phyloP scores from a whole-genome alignment of 306 rosid genomes.

The Herpetospermum pedunculosum region DNA sequence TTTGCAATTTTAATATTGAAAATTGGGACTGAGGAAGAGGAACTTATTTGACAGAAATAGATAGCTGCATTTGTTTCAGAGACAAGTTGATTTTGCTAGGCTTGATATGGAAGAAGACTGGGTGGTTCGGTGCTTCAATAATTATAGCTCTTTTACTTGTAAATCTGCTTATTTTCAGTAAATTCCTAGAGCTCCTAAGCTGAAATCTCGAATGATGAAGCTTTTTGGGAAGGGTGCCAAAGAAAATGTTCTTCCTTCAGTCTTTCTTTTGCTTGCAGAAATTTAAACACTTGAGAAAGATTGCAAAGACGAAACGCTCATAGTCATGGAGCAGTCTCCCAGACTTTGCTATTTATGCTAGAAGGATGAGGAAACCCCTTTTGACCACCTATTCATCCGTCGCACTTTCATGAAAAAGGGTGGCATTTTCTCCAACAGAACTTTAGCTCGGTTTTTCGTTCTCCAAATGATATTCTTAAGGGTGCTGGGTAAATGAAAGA shows the following conservation, averaged over 20 bases:
- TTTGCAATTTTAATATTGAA: background rate
- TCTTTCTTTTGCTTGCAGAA: background rate
- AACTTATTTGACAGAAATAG: background rate
- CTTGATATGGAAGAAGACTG: background rate
- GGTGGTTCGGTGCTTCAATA: background rate
- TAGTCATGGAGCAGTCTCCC: background rate
- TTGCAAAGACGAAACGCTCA: background rate
- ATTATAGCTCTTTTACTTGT: background rate
- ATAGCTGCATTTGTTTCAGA: background rate
- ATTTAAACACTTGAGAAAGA: background rate
- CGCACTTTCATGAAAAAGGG: background rate
- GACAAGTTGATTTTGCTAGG: background rate
- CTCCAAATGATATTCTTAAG: background rate
- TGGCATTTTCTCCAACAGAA: background rate
- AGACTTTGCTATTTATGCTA: background rate
- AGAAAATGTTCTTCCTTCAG: background rate
- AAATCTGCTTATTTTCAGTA: background rate
- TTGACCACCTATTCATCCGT: background rate
- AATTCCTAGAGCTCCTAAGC: background rate
- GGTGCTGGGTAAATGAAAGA: background rate
- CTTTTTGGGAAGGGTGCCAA: background rate
- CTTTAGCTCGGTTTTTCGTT: background rate
- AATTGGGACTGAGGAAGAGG: background rate
- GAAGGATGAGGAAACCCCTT: background rate
- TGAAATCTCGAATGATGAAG: background rate